Base-by-base conservation (phyloP, 2,329 filamentous ascomycete species). In the Pseudofabraea citricarpa region DNA sequence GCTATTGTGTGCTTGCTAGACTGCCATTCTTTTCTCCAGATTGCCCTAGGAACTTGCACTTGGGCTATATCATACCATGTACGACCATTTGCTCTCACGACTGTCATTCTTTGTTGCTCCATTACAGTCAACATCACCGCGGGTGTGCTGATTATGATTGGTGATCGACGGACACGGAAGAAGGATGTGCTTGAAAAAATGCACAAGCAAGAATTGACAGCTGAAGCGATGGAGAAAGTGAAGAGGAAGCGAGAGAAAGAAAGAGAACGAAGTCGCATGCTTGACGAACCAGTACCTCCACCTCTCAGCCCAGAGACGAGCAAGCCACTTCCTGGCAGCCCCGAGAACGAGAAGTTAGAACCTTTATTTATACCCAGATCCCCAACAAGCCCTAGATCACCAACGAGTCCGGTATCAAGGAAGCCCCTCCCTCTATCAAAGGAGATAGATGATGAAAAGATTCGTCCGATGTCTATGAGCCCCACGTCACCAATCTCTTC, bases 141-240 rank as follows among this genome's bases (percentile, higher is more conserved):
- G 0, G 88, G 88, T 3, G 65, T 94, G 1, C 60, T 91, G 20
- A 94, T 94, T 59, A 81, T 73, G 51, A 72, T 89, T 13, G 88
- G 88, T 1, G 87, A 91, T 58, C 76, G 82, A 16, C 78, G 75
- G 50, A 90, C 87, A 2, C 72, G 88, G 40, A 94, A 94, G 73
- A 91, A 90, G 75, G 87, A 94, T 32, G 86, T 94, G 0, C 71
- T 90, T 18, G 83, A 90, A 57, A 75, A 83, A 35, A 78, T 93
- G 65, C 79, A 86, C 56, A 71, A 87, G 22, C 88, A 93, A 59
- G 80, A 88, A 50, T 64, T 94, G 44, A 94, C 88, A 0, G 66
- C 74, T 36, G 71, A 81, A 53, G 81, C 80, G 1, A 81, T 84
- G 41, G 51, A 60, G 48, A 53, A 61, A 48, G 46, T 66, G 51